These are phyloP conservation scores for Penicillium fuscoglaucum DNA, from an alignment of 2,329 filamentous ascomycete species.

Conservation along the genomic window DNA sequence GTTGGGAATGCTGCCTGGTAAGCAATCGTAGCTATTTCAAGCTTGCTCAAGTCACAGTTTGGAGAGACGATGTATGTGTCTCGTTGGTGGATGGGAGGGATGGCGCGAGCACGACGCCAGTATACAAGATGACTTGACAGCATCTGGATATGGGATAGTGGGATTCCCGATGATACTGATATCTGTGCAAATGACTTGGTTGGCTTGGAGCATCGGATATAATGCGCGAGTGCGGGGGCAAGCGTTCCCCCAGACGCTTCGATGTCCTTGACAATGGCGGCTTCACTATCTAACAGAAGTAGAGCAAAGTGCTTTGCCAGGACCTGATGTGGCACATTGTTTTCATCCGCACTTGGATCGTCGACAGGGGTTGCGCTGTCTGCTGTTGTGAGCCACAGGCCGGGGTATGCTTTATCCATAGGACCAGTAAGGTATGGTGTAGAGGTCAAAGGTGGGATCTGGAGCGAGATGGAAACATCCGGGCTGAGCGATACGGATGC, in stretches of 20 bases:
- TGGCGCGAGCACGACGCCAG: conserved; percentile 89
- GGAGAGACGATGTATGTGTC: conserved; percentile 92
- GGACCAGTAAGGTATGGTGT: conserved; percentile 71
- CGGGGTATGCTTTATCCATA: conserved; percentile 67
- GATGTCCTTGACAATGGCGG: conserved; percentile 71
- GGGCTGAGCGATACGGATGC: conserved; percentile 76
- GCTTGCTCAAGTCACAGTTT: conserved; percentile 74
- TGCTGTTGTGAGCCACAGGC: conserved; percentile 84
- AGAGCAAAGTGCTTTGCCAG: conserved; percentile 85
- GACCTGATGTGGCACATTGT: conserved; percentile 52
- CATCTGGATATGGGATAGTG: conserved; percentile 76
- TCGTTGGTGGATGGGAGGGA: conserved; percentile 83
- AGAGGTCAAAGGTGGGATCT: conserved; percentile 64
- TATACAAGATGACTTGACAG: conserved; percentile 93
- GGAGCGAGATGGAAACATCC: conserved; percentile 60
- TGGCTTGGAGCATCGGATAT: conserved; percentile 59
- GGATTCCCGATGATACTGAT: conserved; percentile 62
- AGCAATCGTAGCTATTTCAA: conserved; percentile 66
- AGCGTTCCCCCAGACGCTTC: conserved; percentile 72
- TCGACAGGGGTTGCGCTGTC: conserved; percentile 75
- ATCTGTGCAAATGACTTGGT: conserved; percentile 72
- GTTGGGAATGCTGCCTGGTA: conserved; percentile 82
- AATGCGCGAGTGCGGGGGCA: conserved; percentile 74
- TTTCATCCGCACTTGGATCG: conserved; percentile 58
- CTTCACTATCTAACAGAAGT: conserved; percentile 78